Percentiles rank a stretch among this genome's conserved stretches.
These are phyloP conservation scores for Lyophyllum decastes DNA, from an alignment of 768 basidiomycete genomes.

Conservation along the genomic window DNA sequence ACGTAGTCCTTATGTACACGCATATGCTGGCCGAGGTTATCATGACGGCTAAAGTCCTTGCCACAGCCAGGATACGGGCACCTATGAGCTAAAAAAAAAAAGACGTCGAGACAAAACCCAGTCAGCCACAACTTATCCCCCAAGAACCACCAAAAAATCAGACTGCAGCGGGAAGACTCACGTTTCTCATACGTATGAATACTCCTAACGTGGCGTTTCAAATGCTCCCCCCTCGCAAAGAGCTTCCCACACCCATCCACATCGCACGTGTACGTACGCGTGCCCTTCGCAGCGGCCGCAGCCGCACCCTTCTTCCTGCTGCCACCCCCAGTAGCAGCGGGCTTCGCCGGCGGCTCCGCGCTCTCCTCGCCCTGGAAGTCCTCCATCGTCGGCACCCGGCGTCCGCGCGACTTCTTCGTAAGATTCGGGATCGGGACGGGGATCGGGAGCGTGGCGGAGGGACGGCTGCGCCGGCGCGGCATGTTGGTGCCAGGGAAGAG, in stretches of 20 bases:
- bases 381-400: constrained; percentile 45
- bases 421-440: constrained; percentile 49
- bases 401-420: constrained; percentile 49
- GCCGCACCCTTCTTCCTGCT: constrained; percentile 12
- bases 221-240: constrained; percentile 77
- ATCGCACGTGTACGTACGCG: constrained; percentile 62
- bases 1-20: constrained; percentile 68
- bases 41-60: constrained; percentile 85
- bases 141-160: background rate
- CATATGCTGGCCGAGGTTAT: constrained; percentile 89
- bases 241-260: constrained; percentile 77
- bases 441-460: constrained; percentile 32
- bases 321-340: constrained; percentile 13
- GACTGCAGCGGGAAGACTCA: constrained; percentile 37
- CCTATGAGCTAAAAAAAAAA: constrained; percentile 58
- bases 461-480: constrained; percentile 19
- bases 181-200: constrained; percentile 87
- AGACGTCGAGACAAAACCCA: constrained; percentile 1
- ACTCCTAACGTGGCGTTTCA: constrained; percentile 78
- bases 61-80: constrained; percentile 81
- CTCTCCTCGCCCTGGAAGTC: constrained; percentile 17
- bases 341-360: constrained; percentile 1
- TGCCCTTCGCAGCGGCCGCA: constrained; percentile 11
- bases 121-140: background rate
- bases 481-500: background rate